Evolutionary conservation across 2,329 filamentous ascomycete genomes (phyloP), one percentile per base, ranked within the genome.

Genomic region (Neofusicoccum umdonicola): DNA sequence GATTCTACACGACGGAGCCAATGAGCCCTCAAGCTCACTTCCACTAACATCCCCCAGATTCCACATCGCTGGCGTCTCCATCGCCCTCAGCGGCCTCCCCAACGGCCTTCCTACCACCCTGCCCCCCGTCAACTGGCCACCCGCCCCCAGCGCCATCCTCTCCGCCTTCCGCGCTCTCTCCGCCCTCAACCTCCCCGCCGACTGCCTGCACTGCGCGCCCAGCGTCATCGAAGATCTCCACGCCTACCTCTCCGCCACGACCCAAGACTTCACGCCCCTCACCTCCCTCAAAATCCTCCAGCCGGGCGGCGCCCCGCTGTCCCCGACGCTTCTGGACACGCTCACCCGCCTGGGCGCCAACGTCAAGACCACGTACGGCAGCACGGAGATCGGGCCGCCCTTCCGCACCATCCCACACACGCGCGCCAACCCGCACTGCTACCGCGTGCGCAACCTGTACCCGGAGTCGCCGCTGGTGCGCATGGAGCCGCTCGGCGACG

Each of bases 361-460:
- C 58, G 70, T 74, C 51, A 76, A 76, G 58, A 73, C 73, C 12
- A 74, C 72, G 0, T 76, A 74, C 48, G 73, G 73, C 2, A 72
- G 69, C 37, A 74, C 73, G 5, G 73, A 76, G 63, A 74, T 76
- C 56, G 72, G 73, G 2, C 72, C 73, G n/a, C 70, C 72, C 9
- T 69, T 72, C 22, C 70, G 72, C 4, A 70, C 72, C 37, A 71
- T 76, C 27, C 70, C 71, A 1, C 71, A 73, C 44, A 71, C 70
- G 1, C 63, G 66, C 35, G 61, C 68, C 8, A 73, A 71, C 52
- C 67, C 70, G 9, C 65, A 69, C 45, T 74, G 72, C 52, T 74
- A 73, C 51, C 69, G 67, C 15, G 71, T 73, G 42, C 67, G 70
- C 35, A 57, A 39, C 19, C 44, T 65, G 7, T 67, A 65, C 42